Conservation (phyloP, 2,329 filamentous ascomycete species). For the Sclerotinia minor region DNA sequence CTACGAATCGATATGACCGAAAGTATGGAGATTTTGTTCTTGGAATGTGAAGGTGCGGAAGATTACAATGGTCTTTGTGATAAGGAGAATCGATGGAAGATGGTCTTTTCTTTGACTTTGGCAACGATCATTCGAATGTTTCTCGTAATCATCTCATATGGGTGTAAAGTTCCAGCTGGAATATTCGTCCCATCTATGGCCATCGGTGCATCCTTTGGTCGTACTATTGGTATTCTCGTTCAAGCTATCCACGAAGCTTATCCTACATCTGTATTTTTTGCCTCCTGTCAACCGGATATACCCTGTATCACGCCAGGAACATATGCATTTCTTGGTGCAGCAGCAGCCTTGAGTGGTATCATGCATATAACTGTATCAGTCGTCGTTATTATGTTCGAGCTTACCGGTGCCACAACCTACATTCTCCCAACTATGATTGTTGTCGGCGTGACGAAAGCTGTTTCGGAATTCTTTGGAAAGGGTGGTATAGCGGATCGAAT, state of each 20-base stretch:
- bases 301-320: constrained; percentile 97
- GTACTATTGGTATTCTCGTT: constrained; percentile 91
- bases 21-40: constrained; percentile 97
- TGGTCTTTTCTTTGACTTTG: constrained; percentile 73
- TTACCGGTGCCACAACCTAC: constrained; percentile 95
- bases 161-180: constrained; percentile 94
- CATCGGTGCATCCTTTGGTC: constrained; percentile 88
- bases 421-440: constrained; percentile 99
- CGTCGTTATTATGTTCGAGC: constrained; percentile 98
- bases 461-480: constrained; percentile 88
- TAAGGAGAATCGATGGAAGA: constrained; percentile 69
- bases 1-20: constrained; percentile 97
- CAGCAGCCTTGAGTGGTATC: constrained; percentile 87
- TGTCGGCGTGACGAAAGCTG: constrained; percentile 92
- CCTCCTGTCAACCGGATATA: constrained; percentile 83
- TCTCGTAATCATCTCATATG: constrained; percentile 92
- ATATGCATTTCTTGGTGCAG: constrained; percentile 93
- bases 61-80: constrained; percentile 92
- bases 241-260: constrained; percentile 84
- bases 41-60: constrained; percentile 85
- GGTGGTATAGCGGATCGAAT: constrained; percentile 96
- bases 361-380: constrained; percentile 98
- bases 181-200: constrained; percentile 99
- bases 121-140: constrained; percentile 80
- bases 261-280: constrained; percentile 80